Conservation (phyloP, 169 alveolate species). For the Blepharisma undulans region DNA sequence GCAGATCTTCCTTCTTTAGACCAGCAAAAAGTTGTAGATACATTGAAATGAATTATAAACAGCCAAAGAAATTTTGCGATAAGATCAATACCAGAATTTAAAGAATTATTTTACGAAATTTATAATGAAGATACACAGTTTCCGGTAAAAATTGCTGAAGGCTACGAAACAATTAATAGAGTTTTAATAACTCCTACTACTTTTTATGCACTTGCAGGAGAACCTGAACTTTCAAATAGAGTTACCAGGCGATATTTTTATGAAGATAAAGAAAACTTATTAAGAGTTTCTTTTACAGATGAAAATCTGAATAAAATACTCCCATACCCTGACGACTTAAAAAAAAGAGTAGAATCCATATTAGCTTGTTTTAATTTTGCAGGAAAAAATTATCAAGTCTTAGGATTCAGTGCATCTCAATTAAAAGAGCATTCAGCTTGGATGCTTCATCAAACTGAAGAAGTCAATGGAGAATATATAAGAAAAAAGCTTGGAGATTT, state of each 20-base stretch:
- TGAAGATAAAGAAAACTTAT: neutral
- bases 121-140: neutral
- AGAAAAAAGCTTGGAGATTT: conserved; percentile 25
- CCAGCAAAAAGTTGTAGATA: neutral
- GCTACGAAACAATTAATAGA: neutral
- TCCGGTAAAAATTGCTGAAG: neutral
- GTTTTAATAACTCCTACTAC: conserved; percentile 25
- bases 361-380: neutral
- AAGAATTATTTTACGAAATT: neutral
- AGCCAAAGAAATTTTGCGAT: neutral
- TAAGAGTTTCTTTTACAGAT: conserved; percentile 34
- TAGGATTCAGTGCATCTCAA: conserved; percentile 34
- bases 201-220: neutral
- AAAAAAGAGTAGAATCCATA: neutral
- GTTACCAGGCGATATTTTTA: neutral
- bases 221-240: conserved; percentile 32
- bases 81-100: neutral
- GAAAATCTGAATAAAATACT: conserved; percentile 21
- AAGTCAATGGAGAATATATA: neutral
- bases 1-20: neutral
- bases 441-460: neutral
- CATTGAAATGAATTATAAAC: neutral
- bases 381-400: neutral
- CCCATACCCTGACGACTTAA: conserved; percentile 9
- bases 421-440: conserved; percentile 30